These are phyloP conservation scores for Camelina neglecta DNA, from an alignment of 345 rosid species.

Conservation along the genomic window DNA sequence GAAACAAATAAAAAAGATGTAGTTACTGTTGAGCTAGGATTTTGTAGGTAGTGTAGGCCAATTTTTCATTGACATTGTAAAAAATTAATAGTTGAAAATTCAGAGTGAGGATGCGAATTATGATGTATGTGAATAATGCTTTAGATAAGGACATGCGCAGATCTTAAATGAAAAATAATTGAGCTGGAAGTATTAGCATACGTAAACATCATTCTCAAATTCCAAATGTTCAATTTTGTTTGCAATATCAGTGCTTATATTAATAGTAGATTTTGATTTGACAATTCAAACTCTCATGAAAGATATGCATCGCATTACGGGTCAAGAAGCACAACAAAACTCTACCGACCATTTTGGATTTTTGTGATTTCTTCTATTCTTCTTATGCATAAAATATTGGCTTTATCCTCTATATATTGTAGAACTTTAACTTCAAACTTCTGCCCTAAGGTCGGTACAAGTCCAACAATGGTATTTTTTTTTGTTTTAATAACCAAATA, in stretches of 20 bases:
- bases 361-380: slow-evolving; percentile 15
- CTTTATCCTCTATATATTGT: not conserved
- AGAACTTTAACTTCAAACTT: slow-evolving; percentile 18
- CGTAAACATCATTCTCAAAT: not conserved
- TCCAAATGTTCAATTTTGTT: slow-evolving; percentile 20
- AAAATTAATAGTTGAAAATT: slow-evolving; percentile 14
- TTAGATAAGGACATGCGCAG: slow-evolving; percentile 31
- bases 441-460: slow-evolving; percentile 13
- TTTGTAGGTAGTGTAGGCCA: slow-evolving; percentile 33
- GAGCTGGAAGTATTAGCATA: slow-evolving; percentile 7
- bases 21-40: slow-evolving; percentile 24
- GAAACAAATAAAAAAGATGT: not conserved
- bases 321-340: slow-evolving; percentile 37
- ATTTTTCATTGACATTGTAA: slow-evolving; percentile 30
- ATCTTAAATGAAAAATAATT: slow-evolving; percentile 20
- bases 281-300: slow-evolving; percentile 32
- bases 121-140: slow-evolving; percentile 20
- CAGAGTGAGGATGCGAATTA: not conserved
- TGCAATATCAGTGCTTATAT: slow-evolving; percentile 8
- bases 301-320: slow-evolving; percentile 29
- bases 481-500: slow-evolving; percentile 5
- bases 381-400: slow-evolving; percentile 5
- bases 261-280: slow-evolving; percentile 40
- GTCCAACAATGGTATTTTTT: slow-evolving; percentile 32
- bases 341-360: slow-evolving; percentile 41